phyloP scores from a whole-genome alignment of 768 basidiomycete genomes.

The Rhodotorula paludigena region DNA sequence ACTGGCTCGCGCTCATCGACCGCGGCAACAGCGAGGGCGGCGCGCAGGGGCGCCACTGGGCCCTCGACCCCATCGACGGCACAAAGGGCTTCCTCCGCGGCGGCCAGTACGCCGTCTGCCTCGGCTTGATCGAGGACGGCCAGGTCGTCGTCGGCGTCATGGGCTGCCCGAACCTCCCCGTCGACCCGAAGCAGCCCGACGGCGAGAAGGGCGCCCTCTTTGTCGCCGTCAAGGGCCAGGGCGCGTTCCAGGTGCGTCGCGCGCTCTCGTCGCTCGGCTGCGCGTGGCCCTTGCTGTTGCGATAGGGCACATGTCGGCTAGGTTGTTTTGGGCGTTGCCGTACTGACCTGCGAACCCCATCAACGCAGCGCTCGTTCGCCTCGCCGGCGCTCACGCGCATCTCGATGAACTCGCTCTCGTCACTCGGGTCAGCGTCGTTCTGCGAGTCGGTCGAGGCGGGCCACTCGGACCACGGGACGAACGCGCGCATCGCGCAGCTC shows the following conservation, averaged over 20 bases:
- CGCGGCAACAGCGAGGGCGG: constrained; percentile 72
- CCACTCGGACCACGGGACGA: constrained; percentile 80
- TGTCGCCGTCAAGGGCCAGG: constrained; percentile 77
- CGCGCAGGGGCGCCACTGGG: constrained; percentile 75
- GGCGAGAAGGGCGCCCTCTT: constrained; percentile 74
- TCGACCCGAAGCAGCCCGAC: constrained; percentile 55
- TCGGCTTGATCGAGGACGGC: constrained; percentile 74
- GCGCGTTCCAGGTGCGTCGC: constrained; percentile 62
- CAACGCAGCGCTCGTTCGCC: constrained; percentile 39
- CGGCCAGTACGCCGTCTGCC: constrained; percentile 86
- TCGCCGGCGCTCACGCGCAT: constrained; percentile 56
- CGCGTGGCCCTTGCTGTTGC: neutral
- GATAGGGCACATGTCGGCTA: too few relatives aligned
- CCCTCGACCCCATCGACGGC: constrained; percentile 83
- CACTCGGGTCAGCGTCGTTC: constrained; percentile 58
- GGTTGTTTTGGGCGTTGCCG: too few relatives aligned
- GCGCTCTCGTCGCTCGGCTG: too few relatives aligned
- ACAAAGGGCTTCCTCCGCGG: constrained; percentile 90
- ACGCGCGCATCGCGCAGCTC: constrained; percentile 62
- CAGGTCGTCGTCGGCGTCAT: constrained; percentile 76
- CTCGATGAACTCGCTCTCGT: constrained; percentile 49
- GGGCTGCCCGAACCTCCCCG: constrained; percentile 85
- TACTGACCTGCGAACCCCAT: neutral
- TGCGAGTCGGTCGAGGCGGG: constrained; percentile 89
- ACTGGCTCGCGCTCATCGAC: constrained; percentile 72